phyloP scores from a whole-genome alignment of 164 flowering plant genomes.

The Protea cynaroides region DNA sequence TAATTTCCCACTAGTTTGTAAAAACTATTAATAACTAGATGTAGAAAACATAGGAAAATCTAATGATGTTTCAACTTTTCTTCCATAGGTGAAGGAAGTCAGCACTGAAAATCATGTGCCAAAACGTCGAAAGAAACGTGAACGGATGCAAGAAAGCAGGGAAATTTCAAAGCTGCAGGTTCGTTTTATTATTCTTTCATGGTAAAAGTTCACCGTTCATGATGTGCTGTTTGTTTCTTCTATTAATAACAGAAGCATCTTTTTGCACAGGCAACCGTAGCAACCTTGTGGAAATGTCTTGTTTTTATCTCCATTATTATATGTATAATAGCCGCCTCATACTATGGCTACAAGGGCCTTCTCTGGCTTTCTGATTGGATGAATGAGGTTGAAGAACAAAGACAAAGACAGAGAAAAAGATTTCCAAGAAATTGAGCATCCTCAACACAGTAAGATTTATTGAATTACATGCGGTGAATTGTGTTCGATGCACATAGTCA shows the following conservation, averaged over 20 bases:
- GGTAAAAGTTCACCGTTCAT: neutral
- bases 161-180: conserved; percentile 65
- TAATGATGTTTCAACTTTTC: conserved; percentile 1
- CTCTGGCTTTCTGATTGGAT: conserved; percentile 75
- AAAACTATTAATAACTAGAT: too few relatives aligned
- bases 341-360: conserved; percentile 74
- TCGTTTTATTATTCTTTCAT: conserved; percentile 3
- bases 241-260: neutral
- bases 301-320: conserved; percentile 26
- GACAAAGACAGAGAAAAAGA: conserved; percentile 36
- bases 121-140: conserved; percentile 62
- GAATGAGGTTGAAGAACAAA: conserved; percentile 67
- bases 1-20: neutral
- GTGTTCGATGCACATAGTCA: too few relatives aligned
- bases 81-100: conserved; percentile 42
- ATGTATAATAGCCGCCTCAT: conserved; percentile 29
- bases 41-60: neutral
- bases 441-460: neutral
- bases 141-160: conserved; percentile 37
- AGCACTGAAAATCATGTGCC: conserved; percentile 28
- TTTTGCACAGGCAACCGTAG: conserved; percentile 41
- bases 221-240: neutral
- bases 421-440: conserved; percentile 24
- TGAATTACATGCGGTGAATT: too few relatives aligned
- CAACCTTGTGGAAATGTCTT: conserved; percentile 27